phyloP scores from a whole-genome alignment of 1,284 basidiomycete species.

The Malassezia equina region DNA sequence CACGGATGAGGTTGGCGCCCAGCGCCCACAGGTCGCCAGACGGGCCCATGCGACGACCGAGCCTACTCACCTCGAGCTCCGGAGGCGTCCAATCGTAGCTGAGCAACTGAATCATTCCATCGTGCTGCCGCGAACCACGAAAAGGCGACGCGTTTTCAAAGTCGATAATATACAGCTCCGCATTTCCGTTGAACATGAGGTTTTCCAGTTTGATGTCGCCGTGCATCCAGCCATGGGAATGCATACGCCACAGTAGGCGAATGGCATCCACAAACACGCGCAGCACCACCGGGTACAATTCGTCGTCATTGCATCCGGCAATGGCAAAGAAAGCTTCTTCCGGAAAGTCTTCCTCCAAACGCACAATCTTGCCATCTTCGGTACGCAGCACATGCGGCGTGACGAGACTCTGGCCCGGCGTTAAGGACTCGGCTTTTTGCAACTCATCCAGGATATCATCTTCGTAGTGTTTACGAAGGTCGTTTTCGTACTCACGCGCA shows the following conservation, averaged over 20 bases:
- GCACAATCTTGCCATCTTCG: slow-evolving; percentile 36
- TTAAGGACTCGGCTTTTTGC: slow-evolving; percentile 38
- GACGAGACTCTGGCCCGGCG: slow-evolving; percentile 13
- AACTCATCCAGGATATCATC: slow-evolving; percentile 43
- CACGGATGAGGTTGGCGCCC: slow-evolving; percentile 39
- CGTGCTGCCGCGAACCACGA: slow-evolving; percentile 34
- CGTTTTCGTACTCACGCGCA: slow-evolving; percentile 27
- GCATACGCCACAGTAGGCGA: slow-evolving; percentile 29
- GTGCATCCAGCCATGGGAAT: slow-evolving; percentile 42
- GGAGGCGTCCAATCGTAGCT: slow-evolving; percentile 45
- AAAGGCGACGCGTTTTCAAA: slow-evolving; percentile 46
- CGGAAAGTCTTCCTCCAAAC: slow-evolving; percentile 44
- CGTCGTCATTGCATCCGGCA: slow-evolving; percentile 39
- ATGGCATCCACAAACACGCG: slow-evolving; percentile 37
- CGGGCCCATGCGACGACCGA: slow-evolving; percentile 38
- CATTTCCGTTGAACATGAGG: slow-evolving; percentile 40
- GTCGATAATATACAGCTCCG: slow-evolving; percentile 36
- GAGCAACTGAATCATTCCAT: slow-evolving; percentile 36
- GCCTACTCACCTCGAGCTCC: slow-evolving; percentile 30
- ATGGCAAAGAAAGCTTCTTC: slow-evolving; percentile 46
- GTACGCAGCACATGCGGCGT: slow-evolving; percentile 34
- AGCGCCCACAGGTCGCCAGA: slow-evolving; percentile 42
- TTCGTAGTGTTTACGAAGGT: slow-evolving; percentile 20
- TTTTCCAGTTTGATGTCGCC: slow-evolving; percentile 47
- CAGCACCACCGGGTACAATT: slow-evolving; percentile 33